These are phyloP conservation scores for Arthrobotrys iridis DNA, from an alignment of 2,329 filamentous ascomycete genomes.

Conservation along the genomic window DNA sequence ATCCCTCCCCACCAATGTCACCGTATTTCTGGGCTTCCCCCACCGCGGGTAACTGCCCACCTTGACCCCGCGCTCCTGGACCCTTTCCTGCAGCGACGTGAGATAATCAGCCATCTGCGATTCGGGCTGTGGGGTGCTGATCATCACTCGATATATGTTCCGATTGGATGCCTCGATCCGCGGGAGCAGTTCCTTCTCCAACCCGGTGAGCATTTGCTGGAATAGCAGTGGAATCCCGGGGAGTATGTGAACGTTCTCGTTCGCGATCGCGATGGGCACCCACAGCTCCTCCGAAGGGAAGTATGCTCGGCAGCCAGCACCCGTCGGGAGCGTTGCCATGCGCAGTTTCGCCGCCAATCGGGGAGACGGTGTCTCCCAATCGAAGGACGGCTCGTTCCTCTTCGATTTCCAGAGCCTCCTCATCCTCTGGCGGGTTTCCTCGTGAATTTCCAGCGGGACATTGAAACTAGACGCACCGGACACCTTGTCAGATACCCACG, in stretches of 20 bases:
- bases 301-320: constrained; percentile 76
- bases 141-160: constrained; percentile 79
- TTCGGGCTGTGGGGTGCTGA: constrained; percentile 88
- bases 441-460: constrained; percentile 79
- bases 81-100: constrained; percentile 78
- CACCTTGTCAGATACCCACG: no score
- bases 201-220: constrained; percentile 77
- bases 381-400: constrained; percentile 76
- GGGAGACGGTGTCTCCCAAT: constrained; percentile 84
- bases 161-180: constrained; percentile 78
- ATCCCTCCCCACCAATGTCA: constrained; percentile 84
- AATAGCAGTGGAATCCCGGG: constrained; percentile 90
- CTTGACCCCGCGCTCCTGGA: constrained; percentile 81
- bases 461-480: constrained; percentile 62
- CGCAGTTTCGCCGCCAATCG: constrained; percentile 82
- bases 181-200: constrained; percentile 73
- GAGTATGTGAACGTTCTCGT: constrained; percentile 91
- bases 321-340: constrained; percentile 88
- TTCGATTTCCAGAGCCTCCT: constrained; percentile 79
- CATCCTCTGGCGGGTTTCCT: constrained; percentile 82
- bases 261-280: constrained; percentile 89
- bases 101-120: constrained; percentile 85
- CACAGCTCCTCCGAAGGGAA: constrained; percentile 84
- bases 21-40: constrained; percentile 86
- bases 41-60: constrained; percentile 95